These are phyloP conservation scores for Fusarium luffae DNA, from an alignment of 2,329 filamentous ascomycete species.

Conservation along the genomic window DNA sequence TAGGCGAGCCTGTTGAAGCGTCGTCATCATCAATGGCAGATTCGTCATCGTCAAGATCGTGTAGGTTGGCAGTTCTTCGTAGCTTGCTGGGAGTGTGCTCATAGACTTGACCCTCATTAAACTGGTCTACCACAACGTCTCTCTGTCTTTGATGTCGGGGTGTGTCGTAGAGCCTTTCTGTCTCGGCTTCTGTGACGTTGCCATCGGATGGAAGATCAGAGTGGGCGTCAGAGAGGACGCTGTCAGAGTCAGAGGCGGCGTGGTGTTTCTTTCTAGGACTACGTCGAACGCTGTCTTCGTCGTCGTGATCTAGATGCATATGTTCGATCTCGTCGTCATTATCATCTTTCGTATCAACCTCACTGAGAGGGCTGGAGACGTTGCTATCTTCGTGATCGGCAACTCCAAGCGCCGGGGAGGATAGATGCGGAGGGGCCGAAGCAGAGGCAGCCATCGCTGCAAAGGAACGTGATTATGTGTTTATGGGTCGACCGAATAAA, in stretches of 20 bases:
- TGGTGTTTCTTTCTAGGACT: constrained; percentile 45
- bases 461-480: constrained; percentile 31
- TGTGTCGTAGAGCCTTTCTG: constrained; percentile 91
- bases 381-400: constrained; percentile 72
- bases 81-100: constrained; percentile 83
- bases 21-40: constrained; percentile 56
- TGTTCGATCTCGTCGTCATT: constrained; percentile 76
- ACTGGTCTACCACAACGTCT: constrained; percentile 69
- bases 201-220: constrained; percentile 55
- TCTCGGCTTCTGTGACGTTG: constrained; percentile 87
- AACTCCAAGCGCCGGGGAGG: constrained; percentile 52
- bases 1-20: constrained; percentile 53
- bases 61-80: constrained; percentile 59
- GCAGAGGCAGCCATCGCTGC: constrained; percentile 64
- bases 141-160: constrained; percentile 74
- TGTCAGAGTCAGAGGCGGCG: constrained; percentile 60
- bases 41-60: constrained; percentile 55
- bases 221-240: constrained; percentile 66
- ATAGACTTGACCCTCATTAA: constrained; percentile 64
- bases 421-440: constrained; percentile 61
- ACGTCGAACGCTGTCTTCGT: constrained; percentile 47
- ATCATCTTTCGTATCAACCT: constrained; percentile 83
- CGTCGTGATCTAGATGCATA: constrained; percentile 59
- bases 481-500: constrained; percentile 20
- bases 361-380: constrained; percentile 90